Evolutionary conservation across 2,329 filamentous ascomycete genomes (phyloP), one percentile per base, ranked within the genome.

Genomic region (Rhexocercosporidium sp.): DNA sequence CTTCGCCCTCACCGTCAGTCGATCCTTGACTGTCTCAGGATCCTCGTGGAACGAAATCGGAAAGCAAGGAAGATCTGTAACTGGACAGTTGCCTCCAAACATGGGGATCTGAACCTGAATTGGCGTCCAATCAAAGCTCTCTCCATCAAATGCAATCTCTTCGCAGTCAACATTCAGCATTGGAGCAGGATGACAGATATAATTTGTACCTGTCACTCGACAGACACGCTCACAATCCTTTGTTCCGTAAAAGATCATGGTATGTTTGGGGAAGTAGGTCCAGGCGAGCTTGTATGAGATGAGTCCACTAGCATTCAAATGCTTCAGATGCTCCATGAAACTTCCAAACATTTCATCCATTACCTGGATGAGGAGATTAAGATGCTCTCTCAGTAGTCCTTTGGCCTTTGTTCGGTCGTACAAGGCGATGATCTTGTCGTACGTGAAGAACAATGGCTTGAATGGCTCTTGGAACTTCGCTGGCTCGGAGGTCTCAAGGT

Each of bases 321-420:
- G 75, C 6, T 75, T 75, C 14, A 78, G 73, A 69, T 80, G 81
- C 57, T 71, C 70, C 37, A 77, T 76, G 60, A 81, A 73, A n/a
- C 79, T 78, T 25, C 75, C 75, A 64, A 85, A 84, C 51, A 83
- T 71, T 37, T 82, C 81, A 49, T 81, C 78, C 66, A 84, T 73
- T 16, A 83, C 74, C 9, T 75, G 68, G 29, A 83, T 66, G 3
- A 85, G 72, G 1, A 83, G 76, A 31, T 78, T 73, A n/a, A 83
- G 65, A 49, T 80, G 82, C 1, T 76, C 70, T 63, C 78, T 78
- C 25, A 83, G 71, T 0, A 77, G 62, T 11, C 75, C 66, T 4
- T 73, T 71, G 20, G 67, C 69, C 8, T 71, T 68, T 4, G 75
- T 78, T 18, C 64, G 66, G 44, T 66, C 70, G 67, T 77, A 74